Evolutionary conservation across 352 stramenopile species (phyloP).

Genomic region (Phytopythium mirpurense): DNA sequence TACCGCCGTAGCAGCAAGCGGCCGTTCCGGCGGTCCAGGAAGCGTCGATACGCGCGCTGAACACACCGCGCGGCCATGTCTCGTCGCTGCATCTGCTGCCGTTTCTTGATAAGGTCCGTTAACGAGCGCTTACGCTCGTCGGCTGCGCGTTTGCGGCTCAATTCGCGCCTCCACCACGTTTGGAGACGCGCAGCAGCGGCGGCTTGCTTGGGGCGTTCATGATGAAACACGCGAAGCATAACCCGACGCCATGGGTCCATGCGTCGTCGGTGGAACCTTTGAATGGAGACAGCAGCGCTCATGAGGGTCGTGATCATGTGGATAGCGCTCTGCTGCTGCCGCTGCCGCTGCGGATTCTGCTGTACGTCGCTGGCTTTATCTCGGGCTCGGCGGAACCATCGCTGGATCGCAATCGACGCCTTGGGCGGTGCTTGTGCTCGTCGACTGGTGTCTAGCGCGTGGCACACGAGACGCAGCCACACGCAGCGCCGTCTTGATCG

Average conservation of each 20-base stretch:
- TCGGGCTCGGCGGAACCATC: constrained; percentile 11
- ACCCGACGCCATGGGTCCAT: constrained; percentile 30
- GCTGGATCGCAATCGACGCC: constrained; percentile 9
- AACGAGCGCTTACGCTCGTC: constrained; percentile 6
- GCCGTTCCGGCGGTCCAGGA: constrained; percentile 25
- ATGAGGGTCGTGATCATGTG: constrained; percentile 18
- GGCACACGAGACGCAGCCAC: constrained; percentile 4
- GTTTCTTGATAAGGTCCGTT: constrained; percentile 18
- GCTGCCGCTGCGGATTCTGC: background rate
- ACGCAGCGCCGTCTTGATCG: background rate
- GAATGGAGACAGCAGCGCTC: constrained; percentile 24
- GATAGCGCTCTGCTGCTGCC: background rate
- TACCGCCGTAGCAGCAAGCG: constrained; percentile 36
- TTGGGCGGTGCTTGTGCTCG: background rate
- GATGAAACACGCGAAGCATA: constrained; percentile 15
- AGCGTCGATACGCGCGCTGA: constrained; percentile 23
- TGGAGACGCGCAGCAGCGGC: constrained; percentile 13
- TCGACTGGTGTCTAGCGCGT: background rate
- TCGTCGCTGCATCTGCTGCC: constrained; percentile 18
- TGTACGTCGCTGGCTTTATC: background rate
- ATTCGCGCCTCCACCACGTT: constrained; percentile 19
- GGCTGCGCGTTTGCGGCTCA: constrained; percentile 7
- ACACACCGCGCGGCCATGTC: constrained; percentile 21
- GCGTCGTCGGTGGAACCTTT: constrained; percentile 29
- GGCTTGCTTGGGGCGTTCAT: constrained; percentile 22